These are phyloP conservation scores for Podospora sp. DNA, from an alignment of 495 filamentous ascomycete genomes.

Conservation along the genomic window DNA sequence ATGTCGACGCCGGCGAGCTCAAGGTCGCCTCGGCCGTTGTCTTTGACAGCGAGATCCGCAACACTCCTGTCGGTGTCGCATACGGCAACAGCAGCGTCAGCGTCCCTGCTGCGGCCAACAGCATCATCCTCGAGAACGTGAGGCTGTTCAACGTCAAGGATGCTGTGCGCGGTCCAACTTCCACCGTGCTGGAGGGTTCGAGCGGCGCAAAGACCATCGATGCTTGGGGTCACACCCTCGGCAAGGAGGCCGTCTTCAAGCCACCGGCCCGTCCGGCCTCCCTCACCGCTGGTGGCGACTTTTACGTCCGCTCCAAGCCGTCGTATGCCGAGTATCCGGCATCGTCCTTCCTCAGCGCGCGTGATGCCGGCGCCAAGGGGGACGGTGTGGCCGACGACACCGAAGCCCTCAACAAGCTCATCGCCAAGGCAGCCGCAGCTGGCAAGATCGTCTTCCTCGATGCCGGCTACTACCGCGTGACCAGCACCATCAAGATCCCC, in stretches of 20 bases:
- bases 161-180: conserved; percentile 56
- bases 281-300: conserved; percentile 40
- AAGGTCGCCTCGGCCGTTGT: conserved; percentile 74
- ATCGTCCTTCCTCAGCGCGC: conserved; percentile 67
- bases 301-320: conserved; percentile 71
- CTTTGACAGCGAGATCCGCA: conserved; percentile 74
- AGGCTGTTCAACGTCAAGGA: conserved; percentile 54
- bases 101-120: conserved; percentile 50
- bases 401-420: conserved; percentile 63
- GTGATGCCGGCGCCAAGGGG: conserved; percentile 71
- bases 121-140: conserved; percentile 67
- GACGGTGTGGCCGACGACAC: conserved; percentile 70
- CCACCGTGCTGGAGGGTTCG: conserved; percentile 59
- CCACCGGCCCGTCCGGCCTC: conserved; percentile 40
- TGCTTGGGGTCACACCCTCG: conserved; percentile 48
- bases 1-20: conserved; percentile 38
- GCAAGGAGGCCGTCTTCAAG: conserved; percentile 46
- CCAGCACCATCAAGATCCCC: conserved; percentile 75
- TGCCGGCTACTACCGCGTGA: conserved; percentile 79
- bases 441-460: conserved; percentile 81
- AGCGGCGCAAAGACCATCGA: conserved; percentile 52
- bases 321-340: conserved; percentile 62
- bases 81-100: conserved; percentile 53
- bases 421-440: conserved; percentile 56
- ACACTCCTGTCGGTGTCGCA: conserved; percentile 59